phyloP scores from a whole-genome alignment of 441 rosid genomes.

The Syzygium malaccense region DNA sequence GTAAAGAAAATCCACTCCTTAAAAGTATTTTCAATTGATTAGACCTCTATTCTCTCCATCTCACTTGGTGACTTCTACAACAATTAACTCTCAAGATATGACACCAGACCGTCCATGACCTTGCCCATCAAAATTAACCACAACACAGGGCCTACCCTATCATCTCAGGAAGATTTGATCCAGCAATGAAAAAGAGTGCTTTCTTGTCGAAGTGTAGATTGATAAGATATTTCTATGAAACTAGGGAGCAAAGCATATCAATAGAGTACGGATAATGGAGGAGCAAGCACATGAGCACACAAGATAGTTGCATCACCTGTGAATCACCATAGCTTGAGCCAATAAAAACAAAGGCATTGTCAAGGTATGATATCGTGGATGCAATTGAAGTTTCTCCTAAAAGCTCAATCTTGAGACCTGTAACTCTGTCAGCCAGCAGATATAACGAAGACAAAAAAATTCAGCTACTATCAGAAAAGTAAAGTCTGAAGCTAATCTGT shows the following conservation, averaged over 20 bases:
- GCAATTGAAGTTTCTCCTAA: constrained; percentile 97
- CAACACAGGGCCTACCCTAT: background rate
- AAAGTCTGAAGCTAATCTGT: constrained; percentile 4
- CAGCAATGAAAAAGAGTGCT: background rate
- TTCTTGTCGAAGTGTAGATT: background rate
- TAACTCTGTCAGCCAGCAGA: constrained; percentile 43
- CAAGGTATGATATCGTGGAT: constrained; percentile 90
- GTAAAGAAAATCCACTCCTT: background rate
- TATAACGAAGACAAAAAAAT: constrained; percentile 7
- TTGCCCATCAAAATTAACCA: background rate
- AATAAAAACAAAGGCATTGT: constrained; percentile 85
- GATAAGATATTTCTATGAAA: background rate
- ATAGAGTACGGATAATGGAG: background rate
- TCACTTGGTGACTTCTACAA: background rate
- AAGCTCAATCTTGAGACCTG: constrained; percentile 91
- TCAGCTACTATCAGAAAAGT: background rate
- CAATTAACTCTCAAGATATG: background rate
- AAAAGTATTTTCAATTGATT: background rate
- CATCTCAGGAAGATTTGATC: background rate
- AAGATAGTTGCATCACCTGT: constrained; percentile 44
- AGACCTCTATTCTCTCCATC: background rate
- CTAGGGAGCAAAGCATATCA: background rate
- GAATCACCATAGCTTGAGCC: constrained; percentile 99
- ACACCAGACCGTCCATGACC: background rate
- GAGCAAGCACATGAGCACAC: background rate